Evolutionary conservation across 352 stramenopile species (phyloP).

Genomic region (Phytophthora brassicae): DNA sequence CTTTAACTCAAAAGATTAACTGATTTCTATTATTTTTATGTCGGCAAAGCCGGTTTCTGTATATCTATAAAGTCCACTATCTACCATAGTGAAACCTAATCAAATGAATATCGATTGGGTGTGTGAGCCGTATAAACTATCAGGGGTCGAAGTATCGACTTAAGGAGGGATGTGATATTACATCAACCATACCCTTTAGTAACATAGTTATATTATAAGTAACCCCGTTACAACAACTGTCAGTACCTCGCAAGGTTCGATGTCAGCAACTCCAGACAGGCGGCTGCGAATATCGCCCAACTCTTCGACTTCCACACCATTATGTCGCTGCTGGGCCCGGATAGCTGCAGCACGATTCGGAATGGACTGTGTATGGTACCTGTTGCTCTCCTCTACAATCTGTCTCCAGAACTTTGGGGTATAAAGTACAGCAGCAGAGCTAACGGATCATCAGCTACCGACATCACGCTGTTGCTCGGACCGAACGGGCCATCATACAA

Average conservation of each 20-base stretch:
- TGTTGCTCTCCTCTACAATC: slow-evolving; percentile 5
- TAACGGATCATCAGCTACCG: background rate
- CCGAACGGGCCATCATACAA: slow-evolving; percentile 5
- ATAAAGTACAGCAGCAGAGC: slow-evolving; percentile 21
- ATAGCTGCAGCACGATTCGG: background rate
- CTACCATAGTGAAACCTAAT: too few relatives aligned
- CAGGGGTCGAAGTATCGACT: too few relatives aligned
- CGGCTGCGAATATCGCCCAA: background rate
- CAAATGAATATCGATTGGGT: too few relatives aligned
- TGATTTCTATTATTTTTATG: too few relatives aligned
- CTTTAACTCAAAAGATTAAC: too few relatives aligned
- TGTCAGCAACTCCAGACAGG: background rate
- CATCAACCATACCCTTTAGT: too few relatives aligned
- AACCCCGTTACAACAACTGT: background rate
- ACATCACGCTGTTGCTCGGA: slow-evolving; percentile 1
- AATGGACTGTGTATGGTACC: slow-evolving; percentile 5
- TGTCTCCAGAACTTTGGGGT: slow-evolving; percentile 7
- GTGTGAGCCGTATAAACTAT: too few relatives aligned
- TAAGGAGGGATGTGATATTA: too few relatives aligned
- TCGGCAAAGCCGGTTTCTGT: too few relatives aligned
- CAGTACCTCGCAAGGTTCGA: slow-evolving; percentile 1
- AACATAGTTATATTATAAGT: too few relatives aligned
- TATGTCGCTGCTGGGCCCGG: background rate
- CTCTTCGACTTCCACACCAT: background rate
- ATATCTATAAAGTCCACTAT: too few relatives aligned